Percentiles rank a stretch among this genome's conserved stretches.
Conservation (phyloP, 352 stramenopile species). For the Poterioochromonas sp. region DNA sequence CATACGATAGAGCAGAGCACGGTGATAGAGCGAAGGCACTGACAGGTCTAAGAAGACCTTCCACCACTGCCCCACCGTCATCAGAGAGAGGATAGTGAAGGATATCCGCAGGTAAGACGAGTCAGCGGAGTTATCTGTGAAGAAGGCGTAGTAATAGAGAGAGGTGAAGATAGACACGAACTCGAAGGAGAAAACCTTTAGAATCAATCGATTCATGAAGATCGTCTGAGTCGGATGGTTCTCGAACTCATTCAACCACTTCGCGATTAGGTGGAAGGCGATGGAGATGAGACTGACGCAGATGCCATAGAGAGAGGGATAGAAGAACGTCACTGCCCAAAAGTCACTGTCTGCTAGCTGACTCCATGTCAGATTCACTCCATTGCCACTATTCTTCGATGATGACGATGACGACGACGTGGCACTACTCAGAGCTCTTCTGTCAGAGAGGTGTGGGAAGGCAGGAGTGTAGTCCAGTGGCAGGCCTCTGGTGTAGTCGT, state of each 20-base stretch:
- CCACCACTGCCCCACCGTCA: conserved; percentile 74
- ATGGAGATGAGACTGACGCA: conserved; percentile 65
- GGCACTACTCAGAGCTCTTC: not conserved
- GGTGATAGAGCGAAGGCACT: conserved; percentile 39
- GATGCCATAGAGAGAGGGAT: conserved; percentile 68
- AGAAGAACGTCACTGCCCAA: conserved; percentile 59
- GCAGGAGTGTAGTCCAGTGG: conserved; percentile 56
- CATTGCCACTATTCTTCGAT: not conserved
- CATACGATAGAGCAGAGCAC: not conserved
- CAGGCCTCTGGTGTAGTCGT: not conserved
- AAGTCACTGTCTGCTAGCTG: conserved; percentile 52
- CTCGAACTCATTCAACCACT: conserved; percentile 69
- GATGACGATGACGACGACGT: not conserved
- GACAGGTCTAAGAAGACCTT: conserved; percentile 64
- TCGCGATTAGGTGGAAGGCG: conserved; percentile 58
- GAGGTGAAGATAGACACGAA: conserved; percentile 81
- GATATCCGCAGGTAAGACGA: conserved; percentile 59
- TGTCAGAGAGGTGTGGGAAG: not conserved
- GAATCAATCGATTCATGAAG: conserved; percentile 73
- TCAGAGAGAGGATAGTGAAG: conserved; percentile 64
- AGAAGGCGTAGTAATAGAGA: conserved; percentile 74
- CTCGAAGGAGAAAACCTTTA: conserved; percentile 82
- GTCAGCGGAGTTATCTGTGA: conserved; percentile 50
- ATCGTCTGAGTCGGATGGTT: conserved; percentile 76
- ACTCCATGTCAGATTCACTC: not conserved